These are phyloP conservation scores for Nitzschia putrida DNA, from an alignment of 108 stramenopile genomes.

Conservation along the genomic window DNA sequence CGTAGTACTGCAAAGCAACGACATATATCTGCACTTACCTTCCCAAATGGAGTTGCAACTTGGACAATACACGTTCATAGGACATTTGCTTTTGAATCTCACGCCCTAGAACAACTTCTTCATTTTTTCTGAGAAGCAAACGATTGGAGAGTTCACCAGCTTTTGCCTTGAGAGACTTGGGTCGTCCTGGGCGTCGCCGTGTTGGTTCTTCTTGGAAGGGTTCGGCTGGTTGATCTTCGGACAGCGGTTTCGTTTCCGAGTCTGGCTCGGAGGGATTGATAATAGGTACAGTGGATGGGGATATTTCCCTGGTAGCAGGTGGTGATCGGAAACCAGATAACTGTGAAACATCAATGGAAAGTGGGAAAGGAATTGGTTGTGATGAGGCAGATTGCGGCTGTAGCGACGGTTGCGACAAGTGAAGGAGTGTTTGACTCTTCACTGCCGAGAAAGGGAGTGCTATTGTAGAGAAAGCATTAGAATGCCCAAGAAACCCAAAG, in stretches of 20 bases:
- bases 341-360: conserved; percentile 3
- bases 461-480: too few relatives aligned
- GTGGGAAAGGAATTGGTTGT: not conserved
- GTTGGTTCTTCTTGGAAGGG: conserved; percentile 64
- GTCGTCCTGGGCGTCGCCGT: conserved; percentile 83
- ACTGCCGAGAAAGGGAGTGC: conserved; percentile 9
- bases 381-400: not conserved
- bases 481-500: too few relatives aligned
- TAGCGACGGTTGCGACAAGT: not conserved
- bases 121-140: conserved; percentile 82
- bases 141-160: conserved; percentile 68
- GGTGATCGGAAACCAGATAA: not conserved
- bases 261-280: not conserved
- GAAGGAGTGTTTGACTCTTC: conserved; percentile 8
- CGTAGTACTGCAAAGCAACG: not conserved
- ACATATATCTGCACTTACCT: conserved; percentile 38
- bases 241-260: not conserved
- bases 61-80: conserved; percentile 74
- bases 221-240: conserved; percentile 44
- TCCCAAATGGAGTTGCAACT: conserved; percentile 66
- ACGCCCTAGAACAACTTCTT: conserved; percentile 82
- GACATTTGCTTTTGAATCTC: conserved; percentile 85
- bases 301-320: not conserved
- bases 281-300: not conserved
- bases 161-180: conserved; percentile 73